Conservation (phyloP, 257 asterid species). For the Ligustrum vulgare region DNA sequence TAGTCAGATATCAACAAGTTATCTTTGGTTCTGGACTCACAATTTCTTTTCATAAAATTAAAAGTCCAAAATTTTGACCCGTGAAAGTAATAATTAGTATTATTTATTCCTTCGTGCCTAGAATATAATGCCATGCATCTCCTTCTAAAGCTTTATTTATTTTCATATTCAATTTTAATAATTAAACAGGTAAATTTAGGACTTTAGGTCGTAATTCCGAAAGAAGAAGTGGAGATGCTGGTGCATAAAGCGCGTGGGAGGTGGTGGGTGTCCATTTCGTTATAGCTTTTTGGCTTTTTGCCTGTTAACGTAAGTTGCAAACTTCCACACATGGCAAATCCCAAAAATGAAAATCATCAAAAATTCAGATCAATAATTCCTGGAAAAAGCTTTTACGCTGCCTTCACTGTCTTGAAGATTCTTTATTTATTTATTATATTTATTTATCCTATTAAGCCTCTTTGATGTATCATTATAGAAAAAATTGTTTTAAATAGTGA, state of each 20-base stretch:
- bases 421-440: background rate
- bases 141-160: background rate
- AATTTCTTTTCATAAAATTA: background rate
- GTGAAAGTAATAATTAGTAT: too few species aligned
- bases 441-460: background rate
- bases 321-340: slow-evolving; percentile 46
- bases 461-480: too few species aligned
- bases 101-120: too few species aligned
- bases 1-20: background rate
- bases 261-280: slow-evolving; percentile 40
- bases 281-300: slow-evolving; percentile 30
- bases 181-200: background rate
- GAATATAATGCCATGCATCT: too few species aligned
- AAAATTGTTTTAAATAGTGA: too few species aligned
- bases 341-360: slow-evolving; percentile 37
- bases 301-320: slow-evolving; percentile 46
- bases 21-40: background rate
- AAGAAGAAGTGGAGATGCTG: background rate
- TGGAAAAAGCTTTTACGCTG: background rate
- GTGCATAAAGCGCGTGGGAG: slow-evolving; percentile 22
- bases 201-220: background rate
- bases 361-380: slow-evolving; percentile 28
- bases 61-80: background rate
- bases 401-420: background rate
- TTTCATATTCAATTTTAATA: background rate